Evolutionary conservation across 164 flowering plant genomes (phyloP).

Genomic region (Tetrastigma voinierianum): DNA sequence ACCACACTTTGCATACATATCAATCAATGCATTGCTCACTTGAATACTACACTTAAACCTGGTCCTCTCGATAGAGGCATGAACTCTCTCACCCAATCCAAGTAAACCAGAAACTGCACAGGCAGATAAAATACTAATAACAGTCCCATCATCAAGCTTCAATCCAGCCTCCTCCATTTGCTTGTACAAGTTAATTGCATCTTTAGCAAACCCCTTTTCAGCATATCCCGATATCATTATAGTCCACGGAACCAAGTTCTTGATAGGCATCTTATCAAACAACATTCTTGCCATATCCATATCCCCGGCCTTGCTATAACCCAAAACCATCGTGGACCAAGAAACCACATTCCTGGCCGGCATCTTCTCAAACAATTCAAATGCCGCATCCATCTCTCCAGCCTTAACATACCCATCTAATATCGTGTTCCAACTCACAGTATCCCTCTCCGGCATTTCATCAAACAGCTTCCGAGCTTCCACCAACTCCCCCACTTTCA

Average conservation of each 20-base stretch:
- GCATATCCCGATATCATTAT: slow-evolving; percentile 78
- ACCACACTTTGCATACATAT: slow-evolving; percentile 90
- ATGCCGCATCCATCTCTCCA: slow-evolving; percentile 60
- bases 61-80: slow-evolving; percentile 39
- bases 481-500: slow-evolving; percentile 41
- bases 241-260: slow-evolving; percentile 76
- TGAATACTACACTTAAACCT: slow-evolving; percentile 28
- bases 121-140: slow-evolving; percentile 67
- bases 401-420: slow-evolving; percentile 73
- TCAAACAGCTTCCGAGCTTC: slow-evolving; percentile 68
- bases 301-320: slow-evolving; percentile 61
- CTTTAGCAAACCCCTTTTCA: slow-evolving; percentile 58
- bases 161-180: slow-evolving; percentile 48
- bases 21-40: slow-evolving; percentile 69
- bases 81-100: slow-evolving; percentile 60
- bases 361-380: slow-evolving; percentile 65
- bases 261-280: slow-evolving; percentile 77
- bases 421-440: slow-evolving; percentile 78
- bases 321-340: slow-evolving; percentile 82
- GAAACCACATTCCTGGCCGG: slow-evolving; percentile 77
- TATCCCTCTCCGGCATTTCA: slow-evolving; percentile 77
- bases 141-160: slow-evolving; percentile 50
- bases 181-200: slow-evolving; percentile 54
- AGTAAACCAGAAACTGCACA: slow-evolving; percentile 80
- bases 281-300: slow-evolving; percentile 72